Conservation (phyloP, 257 asterid species). For the Rauvolfia tetraphylla region DNA sequence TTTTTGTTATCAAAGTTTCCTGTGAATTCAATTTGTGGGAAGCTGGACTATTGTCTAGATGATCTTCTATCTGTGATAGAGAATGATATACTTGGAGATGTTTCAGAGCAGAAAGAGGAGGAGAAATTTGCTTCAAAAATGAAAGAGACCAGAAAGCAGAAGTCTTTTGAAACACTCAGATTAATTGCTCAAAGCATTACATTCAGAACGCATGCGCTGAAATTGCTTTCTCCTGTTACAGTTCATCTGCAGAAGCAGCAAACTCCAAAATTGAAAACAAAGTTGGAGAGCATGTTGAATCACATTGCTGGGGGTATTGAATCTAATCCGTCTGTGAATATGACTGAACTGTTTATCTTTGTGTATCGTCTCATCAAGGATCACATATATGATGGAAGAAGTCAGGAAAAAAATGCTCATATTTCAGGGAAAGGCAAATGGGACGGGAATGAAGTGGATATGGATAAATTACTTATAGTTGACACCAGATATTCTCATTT, state of each 20-base stretch:
- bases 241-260: slow-evolving; percentile 62
- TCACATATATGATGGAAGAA: slow-evolving; percentile 42
- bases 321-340: slow-evolving; percentile 71
- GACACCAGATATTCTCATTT: slow-evolving; percentile 64
- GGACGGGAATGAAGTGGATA: slow-evolving; percentile 29
- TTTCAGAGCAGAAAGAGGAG: slow-evolving; percentile 95
- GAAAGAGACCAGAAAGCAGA: slow-evolving; percentile 92
- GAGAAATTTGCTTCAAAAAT: slow-evolving; percentile 92
- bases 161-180: slow-evolving; percentile 84
- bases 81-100: slow-evolving; percentile 83
- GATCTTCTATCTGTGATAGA: slow-evolving; percentile 70
- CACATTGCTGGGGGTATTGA: slow-evolving; percentile 78
- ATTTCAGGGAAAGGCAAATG: slow-evolving; percentile 20
- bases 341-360: slow-evolving; percentile 64
- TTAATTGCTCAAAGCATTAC: slow-evolving; percentile 73
- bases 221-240: slow-evolving; percentile 68
- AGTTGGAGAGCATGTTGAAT: slow-evolving; percentile 74
- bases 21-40: slow-evolving; percentile 49
- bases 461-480: slow-evolving; percentile 43
- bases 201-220: slow-evolving; percentile 69
- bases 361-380: slow-evolving; percentile 61
- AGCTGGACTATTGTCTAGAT: slow-evolving; percentile 72
- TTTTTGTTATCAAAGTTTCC: slow-evolving; percentile 70
- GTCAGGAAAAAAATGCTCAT: slow-evolving; percentile 27
- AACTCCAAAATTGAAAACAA: slow-evolving; percentile 60